Conservation (phyloP, 768 basidiomycete species). For the Leccinum incarnatum region DNA sequence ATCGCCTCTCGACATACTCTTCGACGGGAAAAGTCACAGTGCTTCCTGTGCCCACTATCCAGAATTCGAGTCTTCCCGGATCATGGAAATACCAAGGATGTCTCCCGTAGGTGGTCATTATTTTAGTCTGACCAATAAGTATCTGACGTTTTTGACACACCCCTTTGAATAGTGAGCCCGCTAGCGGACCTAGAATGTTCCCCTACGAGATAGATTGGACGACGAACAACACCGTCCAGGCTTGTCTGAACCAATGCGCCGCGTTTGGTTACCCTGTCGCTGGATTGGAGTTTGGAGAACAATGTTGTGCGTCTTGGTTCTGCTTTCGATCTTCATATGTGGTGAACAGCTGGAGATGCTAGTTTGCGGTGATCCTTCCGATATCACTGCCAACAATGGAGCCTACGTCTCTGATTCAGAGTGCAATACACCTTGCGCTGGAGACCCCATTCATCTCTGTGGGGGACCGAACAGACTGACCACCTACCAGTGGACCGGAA, state of each 20-base stretch:
- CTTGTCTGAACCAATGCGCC: conserved; percentile 67
- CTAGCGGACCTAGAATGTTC: conserved; percentile 45
- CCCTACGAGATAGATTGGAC: conserved; percentile 58
- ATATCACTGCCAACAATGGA: conserved; percentile 42
- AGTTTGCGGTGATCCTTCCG: conserved; percentile 71
- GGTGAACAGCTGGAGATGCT: background rate
- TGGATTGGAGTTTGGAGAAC: conserved; percentile 65
- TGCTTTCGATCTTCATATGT: background rate
- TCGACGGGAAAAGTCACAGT: conserved; percentile 48
- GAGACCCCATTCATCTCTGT: conserved; percentile 67
- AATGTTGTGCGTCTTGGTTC: conserved; percentile 59
- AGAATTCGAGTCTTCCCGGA: conserved; percentile 58
- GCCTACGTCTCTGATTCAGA: conserved; percentile 34
- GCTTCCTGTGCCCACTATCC: conserved; percentile 56
- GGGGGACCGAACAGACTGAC: conserved; percentile 55
- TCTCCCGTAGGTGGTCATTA: conserved; percentile 44
- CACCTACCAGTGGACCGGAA: conserved; percentile 53
- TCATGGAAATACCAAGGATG: conserved; percentile 68
- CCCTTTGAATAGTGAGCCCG: conserved; percentile 42
- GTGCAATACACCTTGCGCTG: conserved; percentile 57
- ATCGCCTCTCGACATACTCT: conserved; percentile 68
- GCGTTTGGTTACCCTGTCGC: conserved; percentile 70
- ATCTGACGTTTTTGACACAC: background rate
- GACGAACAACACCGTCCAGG: conserved; percentile 59
- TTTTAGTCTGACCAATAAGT: background rate